These are phyloP conservation scores for Penicillium cosmopolitanum DNA, from an alignment of 495 filamentous ascomycete species.

Conservation along the genomic window DNA sequence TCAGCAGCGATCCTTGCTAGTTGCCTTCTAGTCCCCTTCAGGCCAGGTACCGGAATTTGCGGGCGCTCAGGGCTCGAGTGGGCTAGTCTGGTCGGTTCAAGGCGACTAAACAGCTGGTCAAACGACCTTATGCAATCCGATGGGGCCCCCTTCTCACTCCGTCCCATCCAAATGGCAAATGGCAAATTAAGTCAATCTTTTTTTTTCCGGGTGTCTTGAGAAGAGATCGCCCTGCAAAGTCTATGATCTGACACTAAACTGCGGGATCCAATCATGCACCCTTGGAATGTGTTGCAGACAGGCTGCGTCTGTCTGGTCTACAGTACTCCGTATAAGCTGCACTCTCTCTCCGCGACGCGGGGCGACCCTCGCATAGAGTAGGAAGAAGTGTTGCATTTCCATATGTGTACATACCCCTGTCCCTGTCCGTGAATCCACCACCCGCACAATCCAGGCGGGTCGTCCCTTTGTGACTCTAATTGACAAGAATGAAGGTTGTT, in stretches of 20 bases:
- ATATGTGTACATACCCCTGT: not conserved
- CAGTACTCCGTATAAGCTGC: not conserved
- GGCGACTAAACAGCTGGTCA: constrained; percentile 3
- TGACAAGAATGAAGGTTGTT: constrained; percentile 22
- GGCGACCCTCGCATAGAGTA: constrained; percentile 2
- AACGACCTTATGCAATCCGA: constrained; percentile 22
- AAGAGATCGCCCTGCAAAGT: constrained; percentile 17
- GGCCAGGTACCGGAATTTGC: constrained; percentile 16
- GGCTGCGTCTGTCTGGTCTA: not conserved
- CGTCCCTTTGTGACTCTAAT: not conserved
- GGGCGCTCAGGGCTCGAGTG: constrained; percentile 1
- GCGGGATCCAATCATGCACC: constrained; percentile 7
- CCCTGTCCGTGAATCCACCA: not conserved
- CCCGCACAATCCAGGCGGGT: constrained; percentile 3
- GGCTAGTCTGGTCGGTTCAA: not conserved
- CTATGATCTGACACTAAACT: constrained; percentile 13
- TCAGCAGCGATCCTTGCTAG: constrained; percentile 26
- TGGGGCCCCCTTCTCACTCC: constrained; percentile 4
- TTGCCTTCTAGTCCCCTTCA: constrained; percentile 21
- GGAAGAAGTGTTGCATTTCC: not conserved
- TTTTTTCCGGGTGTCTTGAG: not conserved
- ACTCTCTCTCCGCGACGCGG: not conserved
- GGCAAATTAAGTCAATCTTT: constrained; percentile 17
- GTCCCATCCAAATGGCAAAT: not conserved
- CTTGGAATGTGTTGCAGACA: constrained; percentile 4